Conservation (phyloP, 768 basidiomycete genomes). For the Termitomyces sp. region DNA sequence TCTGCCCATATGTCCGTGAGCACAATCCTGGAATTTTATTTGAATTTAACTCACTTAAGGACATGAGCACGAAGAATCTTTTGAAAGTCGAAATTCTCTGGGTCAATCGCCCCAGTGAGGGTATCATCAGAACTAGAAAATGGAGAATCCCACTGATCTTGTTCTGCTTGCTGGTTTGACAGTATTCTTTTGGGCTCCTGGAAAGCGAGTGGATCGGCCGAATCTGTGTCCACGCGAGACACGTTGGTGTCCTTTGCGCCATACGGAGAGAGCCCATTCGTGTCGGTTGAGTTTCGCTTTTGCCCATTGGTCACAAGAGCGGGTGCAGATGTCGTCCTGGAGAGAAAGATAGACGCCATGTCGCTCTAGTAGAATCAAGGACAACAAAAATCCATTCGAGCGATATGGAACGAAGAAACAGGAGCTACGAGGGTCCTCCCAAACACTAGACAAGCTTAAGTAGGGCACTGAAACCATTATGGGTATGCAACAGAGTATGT, state of each 20-base stretch:
- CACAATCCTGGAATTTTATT: background rate
- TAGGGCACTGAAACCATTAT: too few relatives aligned
- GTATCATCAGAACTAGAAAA: constrained; percentile 12
- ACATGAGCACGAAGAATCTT: constrained; percentile 23
- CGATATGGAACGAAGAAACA: too few relatives aligned
- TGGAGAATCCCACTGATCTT: constrained; percentile 1
- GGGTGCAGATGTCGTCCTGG: constrained; percentile 6
- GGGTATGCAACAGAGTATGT: too few relatives aligned
- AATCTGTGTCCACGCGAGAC: constrained; percentile 35
- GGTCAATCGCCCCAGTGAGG: constrained; percentile 18
- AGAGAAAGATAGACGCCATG: constrained; percentile 11
- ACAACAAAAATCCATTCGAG: too few relatives aligned
- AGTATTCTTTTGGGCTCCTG: constrained; percentile 21
- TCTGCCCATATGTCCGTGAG: background rate
- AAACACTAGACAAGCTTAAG: too few relatives aligned
- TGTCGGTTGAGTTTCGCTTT: background rate
- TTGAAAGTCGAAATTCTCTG: constrained; percentile 27
- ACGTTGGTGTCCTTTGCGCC: constrained; percentile 5
- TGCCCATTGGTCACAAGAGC: constrained; percentile 1
- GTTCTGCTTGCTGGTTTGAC: constrained; percentile 11
- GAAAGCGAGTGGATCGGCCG: constrained; percentile 46
- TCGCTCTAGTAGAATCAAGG: too few relatives aligned
- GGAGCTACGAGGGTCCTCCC: too few relatives aligned
- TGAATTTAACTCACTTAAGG: constrained; percentile 18
- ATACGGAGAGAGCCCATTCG: background rate